These are phyloP conservation scores for Penicillium sp. DNA, from an alignment of 2,329 filamentous ascomycete species.

Conservation along the genomic window DNA sequence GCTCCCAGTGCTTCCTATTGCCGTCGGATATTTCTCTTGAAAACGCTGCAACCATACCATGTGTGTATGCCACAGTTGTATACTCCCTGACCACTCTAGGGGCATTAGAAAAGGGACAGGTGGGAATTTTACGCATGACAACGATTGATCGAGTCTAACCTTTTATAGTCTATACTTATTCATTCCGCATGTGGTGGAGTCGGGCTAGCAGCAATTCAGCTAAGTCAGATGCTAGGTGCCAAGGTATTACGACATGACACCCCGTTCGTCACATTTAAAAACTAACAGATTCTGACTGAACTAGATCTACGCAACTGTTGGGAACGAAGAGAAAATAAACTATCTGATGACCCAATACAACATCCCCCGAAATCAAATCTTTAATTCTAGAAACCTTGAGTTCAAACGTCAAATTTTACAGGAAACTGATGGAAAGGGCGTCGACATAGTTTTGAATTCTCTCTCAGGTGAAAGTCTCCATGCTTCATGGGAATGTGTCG, in stretches of 20 bases:
- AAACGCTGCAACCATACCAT: background rate
- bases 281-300: no score
- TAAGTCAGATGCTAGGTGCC: conserved; percentile 21
- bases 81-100: background rate
- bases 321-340: conserved; percentile 19
- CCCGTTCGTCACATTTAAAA: no score
- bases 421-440: background rate
- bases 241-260: no score
- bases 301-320: conserved; percentile 26
- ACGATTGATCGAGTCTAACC: background rate
- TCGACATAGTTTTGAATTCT: background rate
- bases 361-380: conserved; percentile 24
- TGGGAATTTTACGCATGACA: no score
- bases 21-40: background rate
- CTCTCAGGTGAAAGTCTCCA: background rate
- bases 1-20: background rate
- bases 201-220: conserved; percentile 24
- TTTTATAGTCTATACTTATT: conserved; percentile 26
- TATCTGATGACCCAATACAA: conserved; percentile 22
- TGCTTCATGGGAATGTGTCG: background rate
- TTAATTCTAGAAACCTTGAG: conserved; percentile 19
- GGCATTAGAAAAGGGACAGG: conserved; percentile 16
- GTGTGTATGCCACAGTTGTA: background rate
- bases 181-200: conserved; percentile 29
- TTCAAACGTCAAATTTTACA: conserved; percentile 9